A percentile compares a stretch with the other conserved stretches of the same genome.
Conservation (phyloP, 441 rosid genomes). For the Pelargonium cotyledonis region DNA sequence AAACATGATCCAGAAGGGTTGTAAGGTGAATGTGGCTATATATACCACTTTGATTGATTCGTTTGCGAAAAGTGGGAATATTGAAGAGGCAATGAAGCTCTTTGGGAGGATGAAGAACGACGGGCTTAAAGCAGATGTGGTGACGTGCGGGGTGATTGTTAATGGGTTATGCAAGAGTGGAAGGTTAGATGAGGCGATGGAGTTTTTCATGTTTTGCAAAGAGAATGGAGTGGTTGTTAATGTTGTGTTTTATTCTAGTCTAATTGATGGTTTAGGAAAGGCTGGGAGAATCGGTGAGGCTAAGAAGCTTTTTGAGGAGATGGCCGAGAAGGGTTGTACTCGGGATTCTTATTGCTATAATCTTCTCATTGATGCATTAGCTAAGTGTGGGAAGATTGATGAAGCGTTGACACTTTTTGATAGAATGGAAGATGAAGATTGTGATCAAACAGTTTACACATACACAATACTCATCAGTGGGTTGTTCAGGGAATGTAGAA, state of each 20-base stretch:
- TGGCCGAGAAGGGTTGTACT: conserved; percentile 55
- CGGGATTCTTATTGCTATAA: conserved; percentile 80
- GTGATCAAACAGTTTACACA: conserved; percentile 71
- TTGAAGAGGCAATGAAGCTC: conserved; percentile 20
- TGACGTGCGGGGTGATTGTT: conserved; percentile 17
- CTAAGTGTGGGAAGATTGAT: conserved; percentile 51
- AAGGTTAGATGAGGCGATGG: conserved; percentile 66
- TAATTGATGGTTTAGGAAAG: conserved; percentile 87
- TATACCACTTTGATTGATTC: conserved; percentile 25
- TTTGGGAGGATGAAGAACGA: conserved; percentile 22
- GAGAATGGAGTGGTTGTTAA: conserved; percentile 48
- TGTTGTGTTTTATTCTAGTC: conserved; percentile 67
- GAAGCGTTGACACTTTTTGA: conserved; percentile 54
- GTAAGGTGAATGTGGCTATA: conserved; percentile 24
- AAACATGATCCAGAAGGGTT: conserved; percentile 19
- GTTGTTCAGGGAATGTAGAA: conserved; percentile 56
- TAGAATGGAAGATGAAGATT: conserved; percentile 77
- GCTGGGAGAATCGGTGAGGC: conserved; percentile 74
- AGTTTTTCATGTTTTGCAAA: conserved; percentile 42
- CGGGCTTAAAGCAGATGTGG: conserved; percentile 18
- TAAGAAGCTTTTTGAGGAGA: conserved; percentile 63
- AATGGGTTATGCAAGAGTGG: conserved; percentile 41
- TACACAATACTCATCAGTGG: conserved; percentile 65
- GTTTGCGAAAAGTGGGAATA: conserved; percentile 19
- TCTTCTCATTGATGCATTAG: conserved; percentile 62